A percentile compares a stretch with the other conserved stretches of the same genome.
phyloP scores from a whole-genome alignment of 192 early-diverging fungal genomes.

The Coemansia sp. region DNA sequence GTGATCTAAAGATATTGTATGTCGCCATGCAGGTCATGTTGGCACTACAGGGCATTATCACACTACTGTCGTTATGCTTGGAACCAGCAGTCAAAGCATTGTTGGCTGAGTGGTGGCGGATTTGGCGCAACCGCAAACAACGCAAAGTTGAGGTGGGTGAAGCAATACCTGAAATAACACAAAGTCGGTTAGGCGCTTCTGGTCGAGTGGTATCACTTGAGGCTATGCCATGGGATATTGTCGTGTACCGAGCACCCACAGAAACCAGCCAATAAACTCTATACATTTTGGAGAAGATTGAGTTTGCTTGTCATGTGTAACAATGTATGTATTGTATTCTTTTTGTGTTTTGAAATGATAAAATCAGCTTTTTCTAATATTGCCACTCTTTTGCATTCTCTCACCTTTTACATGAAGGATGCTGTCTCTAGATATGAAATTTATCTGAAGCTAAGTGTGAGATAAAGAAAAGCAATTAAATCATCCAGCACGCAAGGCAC shows the following conservation, averaged over 20 bases:
- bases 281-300: not conserved
- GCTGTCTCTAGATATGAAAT: no score
- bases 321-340: not conserved
- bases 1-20: constrained; percentile 28
- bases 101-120: constrained; percentile 9
- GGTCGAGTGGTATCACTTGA: not conserved
- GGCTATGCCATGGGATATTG: constrained; percentile 27
- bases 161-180: not conserved
- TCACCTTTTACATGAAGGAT: no score
- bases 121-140: not conserved
- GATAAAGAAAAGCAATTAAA: no score
- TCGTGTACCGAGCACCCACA: not conserved
- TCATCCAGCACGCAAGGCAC: no score
- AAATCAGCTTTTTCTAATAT: no score
- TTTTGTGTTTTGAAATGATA: not conserved
- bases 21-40: constrained; percentile 36
- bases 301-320: not conserved
- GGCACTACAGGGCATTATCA: constrained; percentile 28
- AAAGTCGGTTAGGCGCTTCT: not conserved
- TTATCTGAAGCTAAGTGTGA: no score
- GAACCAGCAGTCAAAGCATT: constrained; percentile 23
- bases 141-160: not conserved
- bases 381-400: no score
- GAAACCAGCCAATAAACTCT: not conserved
- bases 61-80: constrained; percentile 25